Evolutionary conservation across 1,139 yeast species (phyloP).

Genomic region (Yamadazyma kanchanaburiensis): DNA sequence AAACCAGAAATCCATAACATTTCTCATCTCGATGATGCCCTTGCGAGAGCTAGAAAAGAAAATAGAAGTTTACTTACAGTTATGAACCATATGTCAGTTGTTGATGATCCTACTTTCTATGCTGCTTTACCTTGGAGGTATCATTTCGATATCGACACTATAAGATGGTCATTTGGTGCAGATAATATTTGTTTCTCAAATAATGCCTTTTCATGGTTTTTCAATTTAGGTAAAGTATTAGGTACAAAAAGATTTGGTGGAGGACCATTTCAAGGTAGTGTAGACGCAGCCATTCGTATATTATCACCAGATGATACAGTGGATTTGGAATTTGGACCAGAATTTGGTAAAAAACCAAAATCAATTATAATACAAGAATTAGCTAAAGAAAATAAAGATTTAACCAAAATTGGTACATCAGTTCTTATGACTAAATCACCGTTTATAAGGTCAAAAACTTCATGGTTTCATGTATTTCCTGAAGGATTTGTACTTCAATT

Average conservation of each 20-base stretch:
- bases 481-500: constrained; percentile 92
- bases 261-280: constrained; percentile 88
- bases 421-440: constrained; percentile 42
- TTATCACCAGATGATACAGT: constrained; percentile 75
- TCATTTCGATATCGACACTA: constrained; percentile 58
- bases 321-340: constrained; percentile 45
- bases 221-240: constrained; percentile 83
- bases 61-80: constrained; percentile 76
- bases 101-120: constrained; percentile 91
- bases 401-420: constrained; percentile 27
- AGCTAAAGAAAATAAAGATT: neutral
- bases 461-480: constrained; percentile 95
- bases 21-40: constrained; percentile 62
- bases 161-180: constrained; percentile 96
- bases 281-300: constrained; percentile 88
- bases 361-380: constrained; percentile 26
- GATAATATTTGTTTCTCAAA: constrained; percentile 81
- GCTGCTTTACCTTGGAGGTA: constrained; percentile 78
- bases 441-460: constrained; percentile 54
- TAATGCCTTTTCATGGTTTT: constrained; percentile 53
- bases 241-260: constrained; percentile 85
- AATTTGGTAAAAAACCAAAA: constrained; percentile 28
- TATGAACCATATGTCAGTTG: constrained; percentile 95
- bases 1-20: constrained; percentile 59
- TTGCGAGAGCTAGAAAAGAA: constrained; percentile 58